These are phyloP conservation scores for Vigna hirtella DNA, from an alignment of 306 rosid species.

Conservation along the genomic window DNA sequence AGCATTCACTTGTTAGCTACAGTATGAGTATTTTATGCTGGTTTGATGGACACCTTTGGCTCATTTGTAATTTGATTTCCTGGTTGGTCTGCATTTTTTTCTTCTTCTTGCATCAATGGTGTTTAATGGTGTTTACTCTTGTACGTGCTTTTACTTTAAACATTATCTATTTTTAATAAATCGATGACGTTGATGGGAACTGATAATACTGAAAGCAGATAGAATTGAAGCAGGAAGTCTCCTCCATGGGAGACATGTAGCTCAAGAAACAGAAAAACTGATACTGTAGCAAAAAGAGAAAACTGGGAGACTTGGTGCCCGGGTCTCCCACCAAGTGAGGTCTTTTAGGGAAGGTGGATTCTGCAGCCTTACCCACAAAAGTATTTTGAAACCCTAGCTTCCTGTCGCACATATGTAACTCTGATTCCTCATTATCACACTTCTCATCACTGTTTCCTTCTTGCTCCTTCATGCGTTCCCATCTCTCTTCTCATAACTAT, in stretches of 20 bases:
- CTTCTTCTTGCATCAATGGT: conserved; percentile 17
- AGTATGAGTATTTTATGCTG: conserved; percentile 56
- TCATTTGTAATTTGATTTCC: conserved; percentile 48
- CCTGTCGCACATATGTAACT: too few relatives aligned
- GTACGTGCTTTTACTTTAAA: conserved; percentile 15
- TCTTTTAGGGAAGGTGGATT: background rate
- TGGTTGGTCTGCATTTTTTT: conserved; percentile 42
- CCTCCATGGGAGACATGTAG: background rate
- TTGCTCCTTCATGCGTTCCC: background rate
- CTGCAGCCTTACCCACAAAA: background rate
- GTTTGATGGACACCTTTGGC: conserved; percentile 56
- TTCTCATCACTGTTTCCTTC: too few relatives aligned
- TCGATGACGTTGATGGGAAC: background rate
- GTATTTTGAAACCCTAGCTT: background rate
- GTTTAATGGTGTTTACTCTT: conserved; percentile 27
- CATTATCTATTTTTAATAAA: background rate
- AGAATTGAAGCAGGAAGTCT: background rate
- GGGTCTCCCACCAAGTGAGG: background rate
- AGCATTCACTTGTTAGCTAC: conserved; percentile 54
- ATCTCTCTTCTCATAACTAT: background rate
- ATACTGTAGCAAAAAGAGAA: too few relatives aligned
- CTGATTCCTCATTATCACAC: too few relatives aligned
- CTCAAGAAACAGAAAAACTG: background rate
- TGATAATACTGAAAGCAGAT: conserved; percentile 19
- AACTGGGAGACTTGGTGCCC: background rate